Evolutionary conservation across 2,329 filamentous ascomycete genomes (phyloP), one percentile per base, ranked within the genome.

Genomic region (Xylariaceae sp.): DNA sequence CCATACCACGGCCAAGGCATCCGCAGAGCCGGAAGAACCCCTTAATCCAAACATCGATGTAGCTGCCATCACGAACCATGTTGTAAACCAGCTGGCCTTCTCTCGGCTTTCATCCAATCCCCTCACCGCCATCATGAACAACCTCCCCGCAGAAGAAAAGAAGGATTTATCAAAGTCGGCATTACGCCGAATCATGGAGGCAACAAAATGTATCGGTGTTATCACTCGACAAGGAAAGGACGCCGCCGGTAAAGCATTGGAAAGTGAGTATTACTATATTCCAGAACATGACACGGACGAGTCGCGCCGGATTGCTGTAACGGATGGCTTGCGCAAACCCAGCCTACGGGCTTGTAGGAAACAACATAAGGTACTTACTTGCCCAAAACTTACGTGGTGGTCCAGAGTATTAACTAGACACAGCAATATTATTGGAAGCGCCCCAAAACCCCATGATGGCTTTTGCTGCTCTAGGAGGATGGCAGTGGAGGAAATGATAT

Each of bases 241-340:
- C 71, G 95, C 95, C 4, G 94, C 95, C 0, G 95, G 95, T 65
- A 95, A 97, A 78, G 79, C 88, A 6, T 83, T 99, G 1, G 94
- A 99, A 80, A 96, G 91, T 79, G 93, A 99, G 74, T 98, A 96
- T 74, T 98, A 98, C 76, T 99, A 99, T 70, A 82, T 97, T 6
- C 90, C 93, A 0, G 94, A 98, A 73, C 82, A 87, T 69, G 95
- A 99, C 71, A 79, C 82, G 2, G 92, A 98, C 70, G 83, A 87
- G 62, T 85, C 89, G 70, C 85, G 94, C 58, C 86, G 90, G 48
- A 84, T 91, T 51, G 90, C 92, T 19, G 92, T 97, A 12, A 91
- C 93, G 1, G 88, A 93, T 65, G 91, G 91, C 50, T 79, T 97
- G 72, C 84, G 92, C 53, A 96, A 96, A 76, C 94, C 93, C 39